These are phyloP conservation scores for Vachellia pachyceras DNA, from an alignment of 306 rosid species.

Conservation along the genomic window DNA sequence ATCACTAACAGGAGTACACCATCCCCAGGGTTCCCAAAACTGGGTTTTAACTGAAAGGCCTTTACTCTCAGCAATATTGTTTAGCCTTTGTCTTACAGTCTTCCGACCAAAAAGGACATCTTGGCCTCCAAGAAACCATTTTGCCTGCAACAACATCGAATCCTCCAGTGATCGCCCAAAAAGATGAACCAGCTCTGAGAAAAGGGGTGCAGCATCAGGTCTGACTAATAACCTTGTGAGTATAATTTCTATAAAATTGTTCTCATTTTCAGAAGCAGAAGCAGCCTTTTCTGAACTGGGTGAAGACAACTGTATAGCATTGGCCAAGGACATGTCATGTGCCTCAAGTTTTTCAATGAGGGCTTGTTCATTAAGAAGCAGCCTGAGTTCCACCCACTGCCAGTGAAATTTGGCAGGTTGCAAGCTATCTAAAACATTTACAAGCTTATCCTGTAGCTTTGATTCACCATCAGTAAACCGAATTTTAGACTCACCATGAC, in stretches of 20 bases:
- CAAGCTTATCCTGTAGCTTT: constrained; percentile 83
- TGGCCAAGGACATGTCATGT: constrained; percentile 64
- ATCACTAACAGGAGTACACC: constrained; percentile 66
- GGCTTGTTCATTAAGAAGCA: constrained; percentile 89
- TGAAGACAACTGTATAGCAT: constrained; percentile 77
- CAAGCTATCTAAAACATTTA: constrained; percentile 74
- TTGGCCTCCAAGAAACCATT: constrained; percentile 84
- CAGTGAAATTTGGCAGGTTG: constrained; percentile 99
- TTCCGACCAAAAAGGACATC: constrained; percentile 91
- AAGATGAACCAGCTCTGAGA: constrained; percentile 85
- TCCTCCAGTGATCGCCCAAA: constrained; percentile 88
- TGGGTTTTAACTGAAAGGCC: constrained; percentile 69
- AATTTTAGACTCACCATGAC: constrained; percentile 63
- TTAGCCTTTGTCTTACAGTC: constrained; percentile 76
- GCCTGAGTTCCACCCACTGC: constrained; percentile 98
- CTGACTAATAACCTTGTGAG: constrained; percentile 88
- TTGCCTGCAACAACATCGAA: constrained; percentile 88
- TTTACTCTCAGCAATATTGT: constrained; percentile 69
- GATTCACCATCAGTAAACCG: constrained; percentile 56
- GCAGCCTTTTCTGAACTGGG: constrained; percentile 76
- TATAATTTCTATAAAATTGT: constrained; percentile 77
- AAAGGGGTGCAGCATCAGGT: constrained; percentile 97
- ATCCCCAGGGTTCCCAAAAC: constrained; percentile 87
- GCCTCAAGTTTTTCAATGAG: constrained; percentile 73
- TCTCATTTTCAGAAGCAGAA: constrained; percentile 89